Percentiles rank a stretch among this genome's conserved stretches.
Conservation (phyloP, 352 stramenopile genomes). For the Globisporangium ultimum region DNA sequence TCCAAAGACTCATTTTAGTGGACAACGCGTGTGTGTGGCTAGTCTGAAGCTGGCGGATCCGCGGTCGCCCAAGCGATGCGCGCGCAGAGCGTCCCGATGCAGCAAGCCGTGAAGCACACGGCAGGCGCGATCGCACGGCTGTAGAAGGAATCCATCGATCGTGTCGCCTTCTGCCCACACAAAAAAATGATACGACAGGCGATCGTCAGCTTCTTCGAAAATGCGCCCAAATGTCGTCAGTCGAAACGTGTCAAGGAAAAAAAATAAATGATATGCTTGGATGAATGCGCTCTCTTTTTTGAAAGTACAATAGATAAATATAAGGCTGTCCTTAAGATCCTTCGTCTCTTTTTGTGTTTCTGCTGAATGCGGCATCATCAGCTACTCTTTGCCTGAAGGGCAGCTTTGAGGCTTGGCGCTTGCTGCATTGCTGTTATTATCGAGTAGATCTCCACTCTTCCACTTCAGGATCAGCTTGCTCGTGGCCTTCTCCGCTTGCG, state of each 20-base stretch:
- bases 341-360: neutral
- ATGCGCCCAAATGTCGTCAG: neutral
- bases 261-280: neutral
- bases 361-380: neutral
- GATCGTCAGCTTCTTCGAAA: neutral
- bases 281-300: neutral
- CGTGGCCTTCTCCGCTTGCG: slow-evolving; percentile 34
- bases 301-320: slow-evolving; percentile 10
- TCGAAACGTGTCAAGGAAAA: neutral
- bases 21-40: slow-evolving; percentile 2
- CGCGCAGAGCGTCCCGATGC: slow-evolving; percentile 68
- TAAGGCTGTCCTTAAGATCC: neutral
- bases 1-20: neutral
- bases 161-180: too few relatives aligned
- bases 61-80: slow-evolving; percentile 55
- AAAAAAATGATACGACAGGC: neutral
- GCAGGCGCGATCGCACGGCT: slow-evolving; percentile 59
- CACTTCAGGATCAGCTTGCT: slow-evolving; percentile 45
- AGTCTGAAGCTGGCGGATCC: slow-evolving; percentile 73
- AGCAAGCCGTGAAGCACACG: slow-evolving; percentile 67
- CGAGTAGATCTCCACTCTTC: slow-evolving; percentile 22
- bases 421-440: neutral
- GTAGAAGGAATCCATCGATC: slow-evolving; percentile 16
- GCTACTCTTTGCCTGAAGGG: too few relatives aligned
- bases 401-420: neutral